Evolutionary conservation across 148 eudicot species (phyloP).

Genomic region (Vaccinium macrocarpon): DNA sequence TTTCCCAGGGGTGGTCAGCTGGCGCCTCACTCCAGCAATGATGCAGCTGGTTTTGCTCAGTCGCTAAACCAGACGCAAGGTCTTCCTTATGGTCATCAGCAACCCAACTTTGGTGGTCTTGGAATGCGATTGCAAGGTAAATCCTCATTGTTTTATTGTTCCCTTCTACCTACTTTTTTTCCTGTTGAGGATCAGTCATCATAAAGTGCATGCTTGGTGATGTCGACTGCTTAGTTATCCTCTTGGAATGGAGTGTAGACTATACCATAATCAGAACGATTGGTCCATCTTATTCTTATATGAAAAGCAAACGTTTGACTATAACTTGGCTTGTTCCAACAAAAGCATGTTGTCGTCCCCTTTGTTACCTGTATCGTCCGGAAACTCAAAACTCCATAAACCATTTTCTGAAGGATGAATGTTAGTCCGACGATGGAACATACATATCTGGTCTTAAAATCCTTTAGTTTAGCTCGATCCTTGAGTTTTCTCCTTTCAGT

Average conservation of each 20-base stretch:
- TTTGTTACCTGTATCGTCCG: not conserved
- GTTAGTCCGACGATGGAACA: not conserved
- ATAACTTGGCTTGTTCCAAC: slow-evolving; percentile 3
- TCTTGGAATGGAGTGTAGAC: slow-evolving; percentile 4
- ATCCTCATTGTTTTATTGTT: not conserved
- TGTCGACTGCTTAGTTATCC: not conserved
- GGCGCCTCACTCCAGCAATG: slow-evolving; percentile 49
- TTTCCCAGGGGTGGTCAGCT: slow-evolving; percentile 47
- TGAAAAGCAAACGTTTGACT: not conserved
- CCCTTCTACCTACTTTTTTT: not conserved
- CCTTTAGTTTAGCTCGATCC: not conserved
- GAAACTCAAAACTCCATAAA: not conserved
- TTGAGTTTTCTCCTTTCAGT: not conserved
- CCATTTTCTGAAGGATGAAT: not conserved
- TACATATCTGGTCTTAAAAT: not conserved
- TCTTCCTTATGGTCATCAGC: slow-evolving; percentile 60
- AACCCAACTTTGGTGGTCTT: slow-evolving; percentile 53
- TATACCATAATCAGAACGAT: not conserved
- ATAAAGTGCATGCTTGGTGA: not conserved
- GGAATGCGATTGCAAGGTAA: slow-evolving; percentile 69
- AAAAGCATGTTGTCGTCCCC: not conserved
- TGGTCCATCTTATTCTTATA: slow-evolving; percentile 2
- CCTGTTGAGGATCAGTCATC: not conserved
- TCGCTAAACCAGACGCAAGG: slow-evolving; percentile 61
- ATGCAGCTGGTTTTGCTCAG: slow-evolving; percentile 39